phyloP scores from a whole-genome alignment of 2,329 filamentous ascomycete genomes.

The Beauveria brongniartii region DNA sequence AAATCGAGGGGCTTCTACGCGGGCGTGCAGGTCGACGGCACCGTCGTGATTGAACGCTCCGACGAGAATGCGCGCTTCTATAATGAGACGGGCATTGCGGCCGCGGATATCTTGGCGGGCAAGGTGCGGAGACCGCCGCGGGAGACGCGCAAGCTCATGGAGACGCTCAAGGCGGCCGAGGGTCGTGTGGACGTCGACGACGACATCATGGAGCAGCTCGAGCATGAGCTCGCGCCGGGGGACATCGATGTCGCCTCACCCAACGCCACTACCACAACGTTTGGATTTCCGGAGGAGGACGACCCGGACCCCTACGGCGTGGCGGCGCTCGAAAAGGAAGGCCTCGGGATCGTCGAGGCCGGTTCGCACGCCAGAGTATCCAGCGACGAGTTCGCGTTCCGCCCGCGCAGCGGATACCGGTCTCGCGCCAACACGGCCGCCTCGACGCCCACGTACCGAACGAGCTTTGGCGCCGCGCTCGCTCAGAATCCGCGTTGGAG shows the following conservation, averaged over 20 bases:
- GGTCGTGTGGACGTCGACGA: slow-evolving; percentile 26
- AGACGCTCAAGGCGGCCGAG: slow-evolving; percentile 26
- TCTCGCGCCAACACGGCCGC: slow-evolving; percentile 5
- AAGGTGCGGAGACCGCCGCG: slow-evolving; percentile 29
- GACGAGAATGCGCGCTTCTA: slow-evolving; percentile 87
- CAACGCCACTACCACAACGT: slow-evolving; percentile 15
- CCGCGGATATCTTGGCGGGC: slow-evolving; percentile 39
- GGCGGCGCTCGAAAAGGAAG: slow-evolving; percentile 27
- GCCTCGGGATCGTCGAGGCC: slow-evolving; percentile 28
- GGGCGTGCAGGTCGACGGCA: slow-evolving; percentile 79
- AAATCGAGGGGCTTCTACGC: slow-evolving; percentile 86
- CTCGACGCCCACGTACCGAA: background rate
- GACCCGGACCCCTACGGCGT: slow-evolving; percentile 33
- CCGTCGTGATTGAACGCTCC: slow-evolving; percentile 74
- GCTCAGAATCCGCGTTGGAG: background rate
- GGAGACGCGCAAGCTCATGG: slow-evolving; percentile 24
- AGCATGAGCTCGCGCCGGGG: slow-evolving; percentile 26
- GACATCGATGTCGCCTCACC: slow-evolving; percentile 27
- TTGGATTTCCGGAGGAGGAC: slow-evolving; percentile 28
- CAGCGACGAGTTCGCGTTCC: slow-evolving; percentile 28
- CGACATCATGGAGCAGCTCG: slow-evolving; percentile 25
- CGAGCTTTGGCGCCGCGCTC: background rate
- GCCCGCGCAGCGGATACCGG: slow-evolving; percentile 19
- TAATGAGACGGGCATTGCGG: slow-evolving; percentile 44
- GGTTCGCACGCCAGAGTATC: slow-evolving; percentile 25